Evolutionary conservation across 1,284 basidiomycete genomes (phyloP).

Genomic region (Ceratobasidium sp.): DNA sequence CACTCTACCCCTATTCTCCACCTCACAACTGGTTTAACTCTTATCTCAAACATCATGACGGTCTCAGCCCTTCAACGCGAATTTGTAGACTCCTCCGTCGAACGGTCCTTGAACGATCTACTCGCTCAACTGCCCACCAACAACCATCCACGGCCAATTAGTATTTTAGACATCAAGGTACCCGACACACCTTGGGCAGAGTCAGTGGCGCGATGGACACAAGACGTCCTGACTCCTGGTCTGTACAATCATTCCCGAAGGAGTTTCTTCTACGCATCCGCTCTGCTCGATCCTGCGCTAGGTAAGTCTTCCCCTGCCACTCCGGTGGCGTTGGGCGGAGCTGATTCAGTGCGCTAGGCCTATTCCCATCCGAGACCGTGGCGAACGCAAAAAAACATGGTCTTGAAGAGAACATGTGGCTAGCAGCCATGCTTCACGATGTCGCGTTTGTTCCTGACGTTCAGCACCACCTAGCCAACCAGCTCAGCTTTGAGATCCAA

Average conservation of each 20-base stretch:
- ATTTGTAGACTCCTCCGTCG: conserved; percentile 41
- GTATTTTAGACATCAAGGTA: conserved; percentile 38
- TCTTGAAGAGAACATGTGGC: conserved; percentile 40
- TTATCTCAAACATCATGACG: neutral
- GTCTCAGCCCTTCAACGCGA: conserved; percentile 24
- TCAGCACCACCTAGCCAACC: conserved; percentile 23
- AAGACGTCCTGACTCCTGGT: conserved; percentile 31
- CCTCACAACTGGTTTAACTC: neutral
- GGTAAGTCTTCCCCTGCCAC: neutral
- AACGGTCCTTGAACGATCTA: conserved; percentile 39
- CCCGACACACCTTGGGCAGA: conserved; percentile 37
- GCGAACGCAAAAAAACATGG: conserved; percentile 22
- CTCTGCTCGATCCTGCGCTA: conserved; percentile 30
- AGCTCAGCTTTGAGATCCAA: conserved; percentile 40
- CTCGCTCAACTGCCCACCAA: conserved; percentile 34
- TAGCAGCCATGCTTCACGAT: conserved; percentile 41
- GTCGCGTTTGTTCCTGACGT: conserved; percentile 28
- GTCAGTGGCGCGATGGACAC: conserved; percentile 40
- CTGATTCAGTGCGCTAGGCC: neutral
- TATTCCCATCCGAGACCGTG: conserved; percentile 23
- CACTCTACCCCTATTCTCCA: too few relatives aligned
- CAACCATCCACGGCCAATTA: conserved; percentile 25
- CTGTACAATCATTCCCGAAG: conserved; percentile 30
- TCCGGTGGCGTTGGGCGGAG: neutral
- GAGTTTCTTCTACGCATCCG: conserved; percentile 38